Evolutionary conservation across 345 rosid species (phyloP), one percentile per base, ranked within the genome.

Genomic region (Erodium maritimum): DNA sequence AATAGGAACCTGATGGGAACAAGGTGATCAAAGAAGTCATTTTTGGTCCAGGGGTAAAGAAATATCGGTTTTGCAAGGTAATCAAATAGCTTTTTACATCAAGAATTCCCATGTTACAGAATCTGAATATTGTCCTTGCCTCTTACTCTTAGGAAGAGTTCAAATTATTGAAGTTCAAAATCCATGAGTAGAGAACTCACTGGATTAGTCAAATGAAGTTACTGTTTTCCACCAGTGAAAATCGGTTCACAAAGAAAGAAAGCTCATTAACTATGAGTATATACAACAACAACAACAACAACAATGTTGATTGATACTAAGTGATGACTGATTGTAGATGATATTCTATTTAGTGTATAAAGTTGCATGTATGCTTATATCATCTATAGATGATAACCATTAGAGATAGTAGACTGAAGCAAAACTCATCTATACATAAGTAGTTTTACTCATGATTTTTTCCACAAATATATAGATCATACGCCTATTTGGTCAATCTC

Each of bases 31-130:
- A 83, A 1, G 84, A 85, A 23, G 60, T 80, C 65, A 85, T 90
- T 57, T 83, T 58, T 58, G 82, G 89, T 72, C 84, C 86, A 9
- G 86, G 93, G 62, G 70, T 63, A 25, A 87, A 78, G 71, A 87
- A 72, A 70, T 90, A 78, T 61, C 85, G 91, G 19, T 90, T 34
- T 34, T 90, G 97, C 71, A 90, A 90, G 97, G 97, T 90, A 78
- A 63, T 56, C 13, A 23, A 12, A 19, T 29, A 51, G 23, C 46
- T 59, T 56, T 55, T 10, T 59, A 23, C 54, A 25, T 37, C n/a
- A 51, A 25, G 10, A n/a, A 56, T 19, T 37, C 23, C 23, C 19
- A 19, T 5, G 11, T 53, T 54, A 58, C 12, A 58, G 12, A 3
- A 3, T 42, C 17, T 10, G 17, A 42, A 7, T 5, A 37, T 37